Evolutionary conservation across 352 stramenopile genomes (phyloP).

Genomic region (Globisporangium alternatum): DNA sequence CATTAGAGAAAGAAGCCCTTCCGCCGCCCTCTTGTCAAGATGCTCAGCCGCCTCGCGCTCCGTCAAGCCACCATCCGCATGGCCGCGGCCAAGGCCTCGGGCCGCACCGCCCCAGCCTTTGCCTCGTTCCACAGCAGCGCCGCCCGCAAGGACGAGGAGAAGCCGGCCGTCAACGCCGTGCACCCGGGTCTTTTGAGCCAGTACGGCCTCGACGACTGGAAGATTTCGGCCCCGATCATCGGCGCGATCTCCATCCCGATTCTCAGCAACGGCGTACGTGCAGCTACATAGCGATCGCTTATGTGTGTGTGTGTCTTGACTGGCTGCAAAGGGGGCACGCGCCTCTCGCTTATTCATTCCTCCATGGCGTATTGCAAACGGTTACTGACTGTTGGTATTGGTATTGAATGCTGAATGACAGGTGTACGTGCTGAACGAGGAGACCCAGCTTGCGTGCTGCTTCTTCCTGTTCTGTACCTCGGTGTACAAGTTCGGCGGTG

Average conservation of each 20-base stretch:
- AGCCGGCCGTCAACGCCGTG: conserved; percentile 31
- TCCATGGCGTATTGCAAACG: too few relatives aligned
- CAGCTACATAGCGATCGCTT: background rate
- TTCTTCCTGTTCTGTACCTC: conserved; percentile 86
- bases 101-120: conserved; percentile 15
- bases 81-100: conserved; percentile 31
- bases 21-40: conserved; percentile 19
- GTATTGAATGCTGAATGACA: conserved; percentile 17
- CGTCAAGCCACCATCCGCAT: conserved; percentile 57
- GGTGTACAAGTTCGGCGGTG: conserved; percentile 82
- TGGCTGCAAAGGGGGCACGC: too few relatives aligned
- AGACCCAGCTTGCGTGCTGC: conserved; percentile 81
- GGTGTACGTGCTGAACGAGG: conserved; percentile 86
- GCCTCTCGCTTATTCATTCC: too few relatives aligned
- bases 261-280: conserved; percentile 78
- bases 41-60: conserved; percentile 78
- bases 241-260: conserved; percentile 67
- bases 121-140: conserved; percentile 61
- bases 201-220: conserved; percentile 79
- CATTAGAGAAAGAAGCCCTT: conserved; percentile 18
- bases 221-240: conserved; percentile 76
- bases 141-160: conserved; percentile 44
- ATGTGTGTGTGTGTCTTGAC: background rate
- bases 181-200: conserved; percentile 58
- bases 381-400: conserved; percentile 10